phyloP scores from a whole-genome alignment of 495 filamentous ascomycete species.

The Hypoxylon fragiforme region DNA sequence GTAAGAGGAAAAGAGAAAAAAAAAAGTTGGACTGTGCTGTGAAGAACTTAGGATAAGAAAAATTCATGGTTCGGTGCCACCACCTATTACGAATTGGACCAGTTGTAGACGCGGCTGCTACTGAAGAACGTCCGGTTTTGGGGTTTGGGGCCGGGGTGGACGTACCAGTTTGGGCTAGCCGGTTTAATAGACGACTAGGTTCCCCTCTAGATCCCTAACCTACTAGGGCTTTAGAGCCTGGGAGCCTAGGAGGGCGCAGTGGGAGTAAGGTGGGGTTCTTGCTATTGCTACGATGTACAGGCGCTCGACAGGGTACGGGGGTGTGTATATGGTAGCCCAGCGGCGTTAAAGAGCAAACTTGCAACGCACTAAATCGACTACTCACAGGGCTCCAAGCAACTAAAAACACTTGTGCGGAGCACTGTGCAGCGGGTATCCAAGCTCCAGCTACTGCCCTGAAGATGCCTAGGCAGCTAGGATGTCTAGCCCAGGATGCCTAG shows the following conservation, averaged over 20 bases:
- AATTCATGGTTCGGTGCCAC: constrained; percentile 23
- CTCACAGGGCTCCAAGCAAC: constrained; percentile 24
- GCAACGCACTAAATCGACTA: constrained; percentile 19
- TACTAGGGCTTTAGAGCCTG: background rate
- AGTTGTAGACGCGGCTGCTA: constrained; percentile 27
- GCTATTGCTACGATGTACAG: background rate
- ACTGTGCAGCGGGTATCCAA: constrained; percentile 14
- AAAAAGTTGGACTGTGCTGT: background rate
- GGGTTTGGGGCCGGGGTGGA: constrained; percentile 21
- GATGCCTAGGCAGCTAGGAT: no score
- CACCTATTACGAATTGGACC: constrained; percentile 23
- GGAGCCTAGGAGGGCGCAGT: constrained; percentile 7
- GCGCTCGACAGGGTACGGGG: constrained; percentile 8
- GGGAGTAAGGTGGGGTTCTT: constrained; percentile 16
- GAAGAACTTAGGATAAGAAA: constrained; percentile 9
- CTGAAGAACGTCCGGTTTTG: constrained; percentile 26
- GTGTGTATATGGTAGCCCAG: constrained; percentile 18
- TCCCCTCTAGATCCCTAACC: constrained; percentile 16
- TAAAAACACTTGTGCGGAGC: constrained; percentile 23
- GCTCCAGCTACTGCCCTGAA: background rate
- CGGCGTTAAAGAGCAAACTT: constrained; percentile 28
- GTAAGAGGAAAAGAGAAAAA: constrained; percentile 1
- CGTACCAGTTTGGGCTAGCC: constrained; percentile 29
- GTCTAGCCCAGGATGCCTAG: no score
- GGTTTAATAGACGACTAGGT: background rate